phyloP scores from a whole-genome alignment of 2,329 filamentous ascomycete species.

The Gremmenia infestans region DNA sequence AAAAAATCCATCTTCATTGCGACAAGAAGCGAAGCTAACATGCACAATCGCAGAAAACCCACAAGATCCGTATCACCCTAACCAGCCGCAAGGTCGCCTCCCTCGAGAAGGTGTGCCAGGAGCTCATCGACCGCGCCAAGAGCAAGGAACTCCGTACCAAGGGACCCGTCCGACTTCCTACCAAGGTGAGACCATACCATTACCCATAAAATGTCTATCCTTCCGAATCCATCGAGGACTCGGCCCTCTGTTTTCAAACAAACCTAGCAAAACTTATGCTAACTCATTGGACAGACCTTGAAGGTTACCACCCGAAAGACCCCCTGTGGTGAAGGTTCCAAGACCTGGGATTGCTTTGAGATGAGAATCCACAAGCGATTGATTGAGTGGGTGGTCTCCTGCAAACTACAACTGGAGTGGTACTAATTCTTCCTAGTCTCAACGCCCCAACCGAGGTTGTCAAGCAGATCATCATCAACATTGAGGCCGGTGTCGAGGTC shows the following conservation, averaged over 20 bases:
- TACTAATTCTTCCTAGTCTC: slow-evolving; percentile 48
- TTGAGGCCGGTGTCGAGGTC: slow-evolving; percentile 88
- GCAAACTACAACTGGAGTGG: no score
- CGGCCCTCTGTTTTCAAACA: no score
- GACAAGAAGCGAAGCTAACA: slow-evolving; percentile 2
- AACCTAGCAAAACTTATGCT: no score
- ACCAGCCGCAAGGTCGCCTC: slow-evolving; percentile 90
- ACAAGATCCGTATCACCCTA: slow-evolving; percentile 98
- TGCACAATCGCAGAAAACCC: slow-evolving; percentile 61
- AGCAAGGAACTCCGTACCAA: slow-evolving; percentile 98
- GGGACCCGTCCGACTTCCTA: slow-evolving; percentile 95
- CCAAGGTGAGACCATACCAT: slow-evolving; percentile 50
- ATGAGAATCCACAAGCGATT: slow-evolving; percentile 99
- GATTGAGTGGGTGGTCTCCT: slow-evolving; percentile 65
- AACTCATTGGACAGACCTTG: slow-evolving; percentile 51
- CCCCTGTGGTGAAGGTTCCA: slow-evolving; percentile 98
- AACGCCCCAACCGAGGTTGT: slow-evolving; percentile 97
- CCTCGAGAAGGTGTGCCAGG: slow-evolving; percentile 96
- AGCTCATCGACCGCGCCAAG: slow-evolving; percentile 98
- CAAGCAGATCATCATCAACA: slow-evolving; percentile 96
- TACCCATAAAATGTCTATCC: no score
- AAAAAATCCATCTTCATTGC: background rate
- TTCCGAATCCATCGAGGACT: no score
- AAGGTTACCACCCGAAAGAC: slow-evolving; percentile 83
- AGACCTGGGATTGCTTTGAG: slow-evolving; percentile 99